Evolutionary conservation across 1,284 basidiomycete genomes (phyloP), one percentile per base, ranked within the genome.

Genomic region (Takashimella tepidaria): DNA sequence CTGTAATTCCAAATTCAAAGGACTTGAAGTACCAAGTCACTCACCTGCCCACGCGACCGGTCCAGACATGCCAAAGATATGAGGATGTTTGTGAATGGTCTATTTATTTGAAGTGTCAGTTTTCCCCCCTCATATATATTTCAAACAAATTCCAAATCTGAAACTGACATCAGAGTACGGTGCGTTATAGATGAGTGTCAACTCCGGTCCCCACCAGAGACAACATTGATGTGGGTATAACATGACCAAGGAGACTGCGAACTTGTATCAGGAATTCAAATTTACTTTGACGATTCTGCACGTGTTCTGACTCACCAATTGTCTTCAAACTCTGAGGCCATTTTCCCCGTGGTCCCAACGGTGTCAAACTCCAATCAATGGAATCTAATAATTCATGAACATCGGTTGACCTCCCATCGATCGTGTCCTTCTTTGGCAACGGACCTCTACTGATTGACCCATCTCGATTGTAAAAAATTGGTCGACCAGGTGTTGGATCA

Each of bases 181-280:
- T 45, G 67, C 64, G 50, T 76, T 76, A 57, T 76, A 76, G 12
- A 76, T 61, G 50, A 73, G 45, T 2, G 70, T 71, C 24, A 72
- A 51, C 20, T 75, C 70, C 46, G 61, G 56, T 11, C 73, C 72
- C 70, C 71, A 73, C 73, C 73, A 76, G 4, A 76, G 46, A 26
- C 63, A 69, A 20, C 64, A 68, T 40, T 68, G 62, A 45, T 68
- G 60, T 0, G 72, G 72, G 42, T 69, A 67, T 22, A 62, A 56
- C 61, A 72, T 63, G 27, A 73, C 62, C 10, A 70, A 48, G 1
- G 55, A 56, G 10, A 69, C 62, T 63, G 54, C 41, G 1, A n/a
- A n/a, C n/a, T n/a, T n/a, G n/a, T n/a, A n/a, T n/a, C n/a, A n/a
- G n/a, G n/a, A n/a, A n/a, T n/a, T n/a, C n/a, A n/a, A n/a, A n/a